A percentile compares a stretch with the other conserved stretches of the same genome.
phyloP scores from a whole-genome alignment of 257 asterid genomes.

The Plantago elongata region DNA sequence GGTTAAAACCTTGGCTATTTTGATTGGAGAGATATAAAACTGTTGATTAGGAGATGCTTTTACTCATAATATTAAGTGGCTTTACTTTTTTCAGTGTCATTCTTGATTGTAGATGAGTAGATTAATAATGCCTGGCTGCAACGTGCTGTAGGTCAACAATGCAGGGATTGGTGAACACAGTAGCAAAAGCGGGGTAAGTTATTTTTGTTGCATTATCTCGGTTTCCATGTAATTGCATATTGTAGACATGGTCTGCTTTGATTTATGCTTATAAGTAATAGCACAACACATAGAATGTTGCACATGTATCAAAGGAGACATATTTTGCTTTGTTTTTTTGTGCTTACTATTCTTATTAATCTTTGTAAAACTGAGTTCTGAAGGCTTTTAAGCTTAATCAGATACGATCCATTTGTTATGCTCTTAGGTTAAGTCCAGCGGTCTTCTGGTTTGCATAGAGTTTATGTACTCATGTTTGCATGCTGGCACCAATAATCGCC shows the following conservation, averaged over 20 bases:
- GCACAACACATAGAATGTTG: no score
- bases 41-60: no score
- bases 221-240: not conserved
- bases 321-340: not conserved
- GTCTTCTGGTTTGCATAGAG: not conserved
- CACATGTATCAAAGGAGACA: no score
- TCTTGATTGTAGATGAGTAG: not conserved
- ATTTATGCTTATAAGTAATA: not conserved
- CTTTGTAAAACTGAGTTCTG: not conserved
- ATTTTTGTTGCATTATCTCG: not conserved
- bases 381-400: no score
- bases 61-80: not conserved
- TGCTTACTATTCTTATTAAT: not conserved
- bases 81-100: not conserved
- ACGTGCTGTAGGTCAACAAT: slow-evolving; percentile 39
- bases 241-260: not conserved
- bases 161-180: slow-evolving; percentile 35
- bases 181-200: slow-evolving; percentile 20
- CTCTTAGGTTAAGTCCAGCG: not conserved
- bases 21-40: no score
- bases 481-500: not conserved
- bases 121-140: not conserved
- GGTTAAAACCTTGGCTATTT: no score
- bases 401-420: no score
- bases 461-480: no score